Evolutionary conservation across 805 yeast species (phyloP).

Genomic region (Clavispora phyllophila): DNA sequence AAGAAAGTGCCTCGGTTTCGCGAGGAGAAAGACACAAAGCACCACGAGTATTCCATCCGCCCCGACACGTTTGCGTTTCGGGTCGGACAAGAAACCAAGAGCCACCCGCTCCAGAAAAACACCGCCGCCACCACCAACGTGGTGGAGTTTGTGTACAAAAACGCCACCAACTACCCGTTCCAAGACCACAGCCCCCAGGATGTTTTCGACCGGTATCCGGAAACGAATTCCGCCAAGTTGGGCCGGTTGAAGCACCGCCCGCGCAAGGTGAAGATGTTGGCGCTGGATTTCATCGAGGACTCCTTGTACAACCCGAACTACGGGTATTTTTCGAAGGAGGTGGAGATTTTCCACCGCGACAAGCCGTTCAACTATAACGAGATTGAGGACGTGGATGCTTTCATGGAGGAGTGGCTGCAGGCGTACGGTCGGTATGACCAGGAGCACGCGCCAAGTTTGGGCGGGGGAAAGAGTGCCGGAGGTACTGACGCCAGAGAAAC

Average conservation of each 20-base stretch:
- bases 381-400: conserved; percentile 61
- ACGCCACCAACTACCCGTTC: conserved; percentile 40
- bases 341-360: conserved; percentile 67
- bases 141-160: conserved; percentile 32
- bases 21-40: conserved; percentile 18
- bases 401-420: conserved; percentile 60
- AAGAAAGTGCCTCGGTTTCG: conserved; percentile 14
- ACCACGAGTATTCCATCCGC: conserved; percentile 41
- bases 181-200: conserved; percentile 33
- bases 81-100: conserved; percentile 17
- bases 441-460: background rate
- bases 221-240: conserved; percentile 28
- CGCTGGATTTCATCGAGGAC: conserved; percentile 79
- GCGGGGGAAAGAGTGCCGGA: too few species aligned
- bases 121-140: conserved; percentile 18
- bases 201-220: conserved; percentile 33
- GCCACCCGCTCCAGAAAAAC: conserved; percentile 24
- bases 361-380: conserved; percentile 59
- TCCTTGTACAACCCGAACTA: conserved; percentile 75
- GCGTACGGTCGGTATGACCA: conserved; percentile 53
- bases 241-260: conserved; percentile 46
- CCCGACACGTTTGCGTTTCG: conserved; percentile 44
- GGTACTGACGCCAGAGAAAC: too few species aligned
- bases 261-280: conserved; percentile 58
- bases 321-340: conserved; percentile 78